Base-by-base conservation (phyloP, 495 filamentous ascomycete genomes). In the Hypomontagnella submonticulosa region DNA sequence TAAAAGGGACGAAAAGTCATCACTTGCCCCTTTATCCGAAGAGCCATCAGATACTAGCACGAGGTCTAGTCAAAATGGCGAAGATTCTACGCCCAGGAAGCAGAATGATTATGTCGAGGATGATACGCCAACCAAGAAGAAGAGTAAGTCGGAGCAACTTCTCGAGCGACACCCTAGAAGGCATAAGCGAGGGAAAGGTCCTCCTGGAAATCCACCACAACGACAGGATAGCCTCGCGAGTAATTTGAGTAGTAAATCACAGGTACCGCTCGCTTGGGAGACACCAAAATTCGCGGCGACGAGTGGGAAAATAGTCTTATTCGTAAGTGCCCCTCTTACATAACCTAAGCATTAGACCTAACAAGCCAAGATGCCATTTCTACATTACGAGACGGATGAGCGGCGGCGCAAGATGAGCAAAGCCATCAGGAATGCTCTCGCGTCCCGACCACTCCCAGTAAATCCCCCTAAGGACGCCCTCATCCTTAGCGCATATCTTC, bases 341-440 rank as follows among this genome's bases (percentile, higher is more conserved):
- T 1, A 13, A 18, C 2, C 1, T 10, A 8, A 36, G 42, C 18
- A 13, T 48, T 11, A 33, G 7, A 30, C 20, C 62, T 71, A 27
- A 75, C 12, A 52, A 64, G 18, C 34, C 0, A 53, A 76, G 69
- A 89, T 90, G 87, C 88, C 88, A 1, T 90, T 88, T 65, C 73
- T 89, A 12, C 87, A 89, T 71, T 90, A 88, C 54, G 88, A 90
- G 63, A 88, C 85, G 2, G 79, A 83, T 18, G 75, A 80, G 40
- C 74, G 83, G 11, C 78, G 87, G 33, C 76, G 78, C 48, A 79
- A 84, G 62, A 89, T 89, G 87, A 83, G 84, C 56, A 75, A 81
- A 16, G 83, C 84, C 12, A 88, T 90, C 57, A 77, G 80, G 56
- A 75, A 77, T 4, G 84, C 81, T 1, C 58, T 46, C 38, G 55